Evolutionary conservation across 305 asterid genomes (phyloP), one percentile per base, ranked within the genome.

Genomic region (Ilex paraguariensis): DNA sequence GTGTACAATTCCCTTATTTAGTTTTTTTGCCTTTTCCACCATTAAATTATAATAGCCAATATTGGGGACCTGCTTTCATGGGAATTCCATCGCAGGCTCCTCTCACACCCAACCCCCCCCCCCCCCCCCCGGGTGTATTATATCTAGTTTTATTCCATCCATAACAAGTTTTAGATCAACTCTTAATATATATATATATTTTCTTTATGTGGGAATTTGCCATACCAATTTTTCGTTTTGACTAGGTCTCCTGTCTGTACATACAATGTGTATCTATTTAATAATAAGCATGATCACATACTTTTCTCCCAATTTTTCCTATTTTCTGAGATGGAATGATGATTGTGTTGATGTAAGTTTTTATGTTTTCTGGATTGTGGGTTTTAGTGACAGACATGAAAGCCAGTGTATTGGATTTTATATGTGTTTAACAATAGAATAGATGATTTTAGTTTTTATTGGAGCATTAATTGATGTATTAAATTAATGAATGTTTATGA

Each of bases 31-130:
- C 28, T 36, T 36, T 36, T 36, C 42, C 42, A 5, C 42, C 42
- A 4, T 36, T 36, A 36, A 36, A 36, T 36, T 36, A 5, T 36
- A 21, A 21, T 21, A 36, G 6, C 42, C 42, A 36, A 36, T 36
- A 36, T 5, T 36, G 42, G 63, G 69, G 60, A 60, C 63, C 74
- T 52, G 73, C 51, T 44, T 16, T 56, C 60, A 10, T 64, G 74
- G 65, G 73, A 65, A 63, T 64, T 66, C 66, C 65, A 9, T 68
- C 63, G 57, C 78, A 68, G 82, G 88, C 59, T 73, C 28, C 28
- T 21, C 28, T 21, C 70, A 17, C 62, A n/a, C 63, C 33, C 52
- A 59, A 61, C n/a, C n/a, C n/a, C n/a, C 60, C 56, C 31, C 59
- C 52, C 60, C 58, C 77, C 53, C 60, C 59, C 60, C 59, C 45